A percentile compares a stretch with the other conserved stretches of the same genome.
These are phyloP conservation scores for Fraxinus angustifolia DNA, from an alignment of 305 asterid genomes.

Conservation along the genomic window DNA sequence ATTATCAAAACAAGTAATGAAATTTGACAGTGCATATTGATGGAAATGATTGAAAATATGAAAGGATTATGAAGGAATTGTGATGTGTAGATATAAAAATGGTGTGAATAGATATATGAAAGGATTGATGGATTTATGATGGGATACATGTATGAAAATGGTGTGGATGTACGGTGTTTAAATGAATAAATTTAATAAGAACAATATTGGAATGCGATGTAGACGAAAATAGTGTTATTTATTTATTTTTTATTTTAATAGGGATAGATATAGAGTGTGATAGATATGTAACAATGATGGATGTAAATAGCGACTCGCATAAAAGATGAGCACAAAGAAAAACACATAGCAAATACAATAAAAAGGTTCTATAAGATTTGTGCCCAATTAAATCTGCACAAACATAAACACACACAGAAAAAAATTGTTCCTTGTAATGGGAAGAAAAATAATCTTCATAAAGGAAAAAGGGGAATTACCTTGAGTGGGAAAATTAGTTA, in stretches of 20 bases:
- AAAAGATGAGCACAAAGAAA: neutral
- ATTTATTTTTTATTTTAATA: too few species aligned
- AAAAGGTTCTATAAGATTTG: neutral
- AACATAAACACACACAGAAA: neutral
- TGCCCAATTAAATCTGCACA: constrained; percentile 3
- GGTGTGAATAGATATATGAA: neutral
- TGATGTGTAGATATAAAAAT: neutral
- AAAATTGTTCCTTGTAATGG: neutral
- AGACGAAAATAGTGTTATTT: neutral
- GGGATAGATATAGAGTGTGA: neutral
- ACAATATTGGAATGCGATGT: neutral
- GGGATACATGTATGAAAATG: neutral
- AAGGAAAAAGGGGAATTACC: neutral
- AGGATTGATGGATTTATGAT: neutral
- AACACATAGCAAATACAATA: neutral
- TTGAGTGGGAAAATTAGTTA: neutral
- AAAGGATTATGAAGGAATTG: too few species aligned
- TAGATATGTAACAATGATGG: neutral
- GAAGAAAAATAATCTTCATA: neutral
- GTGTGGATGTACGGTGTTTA: neutral
- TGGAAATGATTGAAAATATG: neutral
- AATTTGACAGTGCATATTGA: neutral
- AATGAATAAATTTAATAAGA: neutral
- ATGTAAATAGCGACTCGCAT: neutral
- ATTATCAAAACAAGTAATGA: neutral